These are phyloP conservation scores for Pistacia vera DNA, from an alignment of 345 rosid species.

Conservation along the genomic window DNA sequence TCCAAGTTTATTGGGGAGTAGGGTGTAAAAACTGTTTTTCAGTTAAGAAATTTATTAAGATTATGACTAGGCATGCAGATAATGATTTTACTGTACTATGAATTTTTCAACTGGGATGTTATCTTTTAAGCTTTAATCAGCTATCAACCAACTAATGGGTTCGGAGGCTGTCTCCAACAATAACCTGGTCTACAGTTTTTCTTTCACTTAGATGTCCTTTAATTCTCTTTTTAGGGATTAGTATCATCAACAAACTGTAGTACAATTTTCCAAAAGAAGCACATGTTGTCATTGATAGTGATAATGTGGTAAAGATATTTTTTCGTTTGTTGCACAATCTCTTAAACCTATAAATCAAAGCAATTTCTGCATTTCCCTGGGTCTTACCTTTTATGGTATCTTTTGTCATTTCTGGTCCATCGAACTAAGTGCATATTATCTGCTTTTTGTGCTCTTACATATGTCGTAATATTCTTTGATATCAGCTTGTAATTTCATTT, in stretches of 20 bases:
- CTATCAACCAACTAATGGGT: background rate
- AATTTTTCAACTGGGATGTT: background rate
- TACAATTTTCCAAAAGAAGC: background rate
- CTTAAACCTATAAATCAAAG: background rate
- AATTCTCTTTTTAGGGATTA: background rate
- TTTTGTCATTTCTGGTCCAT: background rate
- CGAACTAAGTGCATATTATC: background rate
- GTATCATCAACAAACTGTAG: background rate
- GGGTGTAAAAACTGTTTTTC: background rate
- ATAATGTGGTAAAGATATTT: background rate
- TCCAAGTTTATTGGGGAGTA: no score
- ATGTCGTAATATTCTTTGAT: background rate
- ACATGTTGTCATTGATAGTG: background rate
- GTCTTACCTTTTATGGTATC: background rate
- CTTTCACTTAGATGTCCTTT: background rate
- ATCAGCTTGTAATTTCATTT: background rate
- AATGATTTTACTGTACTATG: background rate
- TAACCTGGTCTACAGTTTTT: background rate
- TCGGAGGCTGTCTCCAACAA: background rate
- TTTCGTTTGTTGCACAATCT: background rate
- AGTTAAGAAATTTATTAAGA: background rate
- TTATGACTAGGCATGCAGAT: background rate
- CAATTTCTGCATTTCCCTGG: background rate
- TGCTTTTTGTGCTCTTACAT: background rate
- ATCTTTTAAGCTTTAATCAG: background rate